phyloP scores from a whole-genome alignment of 371 early-diverging fungal genomes.

The Sporodiniella umbellata region DNA sequence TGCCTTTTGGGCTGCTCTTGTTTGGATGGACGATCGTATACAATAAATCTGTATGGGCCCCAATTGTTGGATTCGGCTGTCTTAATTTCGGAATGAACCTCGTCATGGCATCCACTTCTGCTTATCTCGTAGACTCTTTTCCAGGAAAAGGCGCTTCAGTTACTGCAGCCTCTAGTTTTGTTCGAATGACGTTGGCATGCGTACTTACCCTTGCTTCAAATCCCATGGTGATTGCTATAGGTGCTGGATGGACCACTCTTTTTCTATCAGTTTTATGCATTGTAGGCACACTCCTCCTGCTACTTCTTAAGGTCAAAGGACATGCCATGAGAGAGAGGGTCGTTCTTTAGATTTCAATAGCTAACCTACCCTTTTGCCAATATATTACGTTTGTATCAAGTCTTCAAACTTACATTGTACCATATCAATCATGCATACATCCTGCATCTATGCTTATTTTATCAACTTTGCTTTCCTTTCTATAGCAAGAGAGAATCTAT shows the following conservation, averaged over 20 bases:
- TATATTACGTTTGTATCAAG: neutral
- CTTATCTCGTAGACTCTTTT: slow-evolving; percentile 43
- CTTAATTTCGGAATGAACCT: slow-evolving; percentile 49
- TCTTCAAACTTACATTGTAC: neutral
- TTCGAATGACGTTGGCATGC: slow-evolving; percentile 43
- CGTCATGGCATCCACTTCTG: slow-evolving; percentile 30
- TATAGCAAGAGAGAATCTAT: too few species aligned
- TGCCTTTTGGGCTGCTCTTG: slow-evolving; percentile 36
- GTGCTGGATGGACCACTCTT: slow-evolving; percentile 20
- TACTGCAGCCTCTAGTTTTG: slow-evolving; percentile 42
- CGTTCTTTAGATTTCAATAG: slow-evolving; percentile 12
- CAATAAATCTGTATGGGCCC: slow-evolving; percentile 25
- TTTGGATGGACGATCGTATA: slow-evolving; percentile 43
- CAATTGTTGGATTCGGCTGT: slow-evolving; percentile 41
- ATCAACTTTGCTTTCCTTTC: too few species aligned
- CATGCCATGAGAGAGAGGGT: slow-evolving; percentile 11
- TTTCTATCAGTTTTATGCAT: slow-evolving; percentile 15
- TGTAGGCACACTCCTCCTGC: slow-evolving; percentile 5
- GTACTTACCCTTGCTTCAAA: slow-evolving; percentile 30
- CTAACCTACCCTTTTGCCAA: too few species aligned
- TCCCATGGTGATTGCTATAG: slow-evolving; percentile 20
- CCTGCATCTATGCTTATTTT: too few species aligned
- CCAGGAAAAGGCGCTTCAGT: slow-evolving; percentile 44
- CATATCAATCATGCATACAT: too few species aligned
- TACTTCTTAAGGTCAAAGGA: slow-evolving; percentile 17